A percentile compares a stretch with the other conserved stretches of the same genome.
Conservation (phyloP, 768 basidiomycete species). For the Candolleomyces efflorescens region DNA sequence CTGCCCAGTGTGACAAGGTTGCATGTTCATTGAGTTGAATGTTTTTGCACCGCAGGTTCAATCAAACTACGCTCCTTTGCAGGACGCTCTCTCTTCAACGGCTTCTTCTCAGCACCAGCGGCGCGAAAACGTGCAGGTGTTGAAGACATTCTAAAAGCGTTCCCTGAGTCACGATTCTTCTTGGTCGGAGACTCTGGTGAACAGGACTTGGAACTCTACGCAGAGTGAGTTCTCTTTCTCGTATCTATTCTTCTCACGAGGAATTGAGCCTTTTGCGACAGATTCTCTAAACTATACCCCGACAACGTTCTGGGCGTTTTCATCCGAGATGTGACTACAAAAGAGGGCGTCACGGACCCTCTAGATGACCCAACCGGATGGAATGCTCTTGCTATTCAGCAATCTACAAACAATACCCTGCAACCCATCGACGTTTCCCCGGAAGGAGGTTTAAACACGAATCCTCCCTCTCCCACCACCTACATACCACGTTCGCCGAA, state of each 20-base stretch:
- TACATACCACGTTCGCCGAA: no score
- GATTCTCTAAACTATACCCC: conserved; percentile 65
- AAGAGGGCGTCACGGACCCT: conserved; percentile 23
- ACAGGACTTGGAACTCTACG: conserved; percentile 91
- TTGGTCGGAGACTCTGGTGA: conserved; percentile 93
- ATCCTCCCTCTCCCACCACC: no score
- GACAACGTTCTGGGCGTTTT: conserved; percentile 74
- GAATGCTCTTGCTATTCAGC: conserved; percentile 27
- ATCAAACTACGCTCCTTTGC: conserved; percentile 83
- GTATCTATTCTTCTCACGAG: neutral
- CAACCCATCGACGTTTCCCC: no score
- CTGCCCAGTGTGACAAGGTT: neutral
- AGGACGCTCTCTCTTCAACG: conserved; percentile 77
- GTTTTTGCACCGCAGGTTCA: conserved; percentile 44
- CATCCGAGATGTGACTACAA: conserved; percentile 67
- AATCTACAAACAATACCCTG: neutral
- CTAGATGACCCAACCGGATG: conserved; percentile 66
- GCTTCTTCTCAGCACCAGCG: conserved; percentile 78
- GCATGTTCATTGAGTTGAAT: neutral
- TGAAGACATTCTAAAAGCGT: conserved; percentile 70
- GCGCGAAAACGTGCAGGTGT: conserved; percentile 79
- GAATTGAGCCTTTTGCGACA: conserved; percentile 9
- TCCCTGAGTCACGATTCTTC: conserved; percentile 72
- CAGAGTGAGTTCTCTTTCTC: conserved; percentile 37
- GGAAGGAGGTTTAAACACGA: no score